Conservation (phyloP, 257 asterid species). For the Plantago major region DNA sequence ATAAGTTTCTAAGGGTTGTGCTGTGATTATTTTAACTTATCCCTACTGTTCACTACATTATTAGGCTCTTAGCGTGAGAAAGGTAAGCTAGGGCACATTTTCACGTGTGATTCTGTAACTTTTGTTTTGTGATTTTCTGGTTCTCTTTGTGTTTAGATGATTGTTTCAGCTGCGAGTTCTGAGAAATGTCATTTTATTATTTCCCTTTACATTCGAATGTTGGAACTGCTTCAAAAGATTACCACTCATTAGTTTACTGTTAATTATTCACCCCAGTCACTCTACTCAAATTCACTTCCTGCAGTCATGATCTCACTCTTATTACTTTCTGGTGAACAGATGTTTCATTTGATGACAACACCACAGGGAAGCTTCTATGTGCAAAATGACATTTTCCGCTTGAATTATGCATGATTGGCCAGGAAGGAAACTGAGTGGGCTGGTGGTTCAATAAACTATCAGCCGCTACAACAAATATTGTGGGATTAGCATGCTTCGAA, state of each 20-base stretch:
- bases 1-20: too few species aligned
- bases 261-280: too few species aligned
- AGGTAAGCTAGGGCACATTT: neutral
- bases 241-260: too few species aligned
- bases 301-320: neutral
- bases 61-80: neutral
- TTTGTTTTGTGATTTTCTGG: neutral
- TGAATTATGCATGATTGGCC: constrained; percentile 44
- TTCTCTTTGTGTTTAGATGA: neutral
- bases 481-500: constrained; percentile 8
- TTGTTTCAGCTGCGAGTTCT: neutral
- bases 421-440: constrained; percentile 7
- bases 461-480: neutral
- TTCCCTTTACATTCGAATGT: neutral
- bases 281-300: neutral
- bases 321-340: constrained; percentile 27
- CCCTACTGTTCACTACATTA: neutral
- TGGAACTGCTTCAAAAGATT: neutral
- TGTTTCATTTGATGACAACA: constrained; percentile 60
- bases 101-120: neutral
- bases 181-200: neutral
- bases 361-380: constrained; percentile 53
- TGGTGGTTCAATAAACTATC: constrained; percentile 9
- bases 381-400: constrained; percentile 51
- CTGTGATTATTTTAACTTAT: too few species aligned